A percentile compares a stretch with the other conserved stretches of the same genome.
These are phyloP conservation scores for Penicillium hesseltinei DNA, from an alignment of 2,329 filamentous ascomycete species.

Conservation along the genomic window DNA sequence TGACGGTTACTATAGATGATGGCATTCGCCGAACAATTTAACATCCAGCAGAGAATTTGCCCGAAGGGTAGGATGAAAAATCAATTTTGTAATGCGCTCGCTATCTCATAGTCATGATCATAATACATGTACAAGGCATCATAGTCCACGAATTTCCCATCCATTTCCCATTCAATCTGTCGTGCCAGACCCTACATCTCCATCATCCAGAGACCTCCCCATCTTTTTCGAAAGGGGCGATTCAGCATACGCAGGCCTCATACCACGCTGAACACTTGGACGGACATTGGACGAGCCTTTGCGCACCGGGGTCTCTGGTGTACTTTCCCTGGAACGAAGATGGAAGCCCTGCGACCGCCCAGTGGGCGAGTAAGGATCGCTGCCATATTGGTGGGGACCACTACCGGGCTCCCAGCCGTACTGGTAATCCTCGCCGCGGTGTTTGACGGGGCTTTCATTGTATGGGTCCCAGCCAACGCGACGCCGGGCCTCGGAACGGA, in stretches of 20 bases:
- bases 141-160: background rate
- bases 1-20: background rate
- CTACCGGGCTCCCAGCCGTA: conserved; percentile 39
- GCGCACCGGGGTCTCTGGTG: conserved; percentile 30
- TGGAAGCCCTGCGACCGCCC: conserved; percentile 27
- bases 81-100: background rate
- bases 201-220: conserved; percentile 28
- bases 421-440: conserved; percentile 64
- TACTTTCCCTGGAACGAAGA: conserved; percentile 34
- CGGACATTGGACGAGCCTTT: conserved; percentile 23
- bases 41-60: background rate
- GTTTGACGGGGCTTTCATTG: conserved; percentile 67
- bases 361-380: conserved; percentile 31
- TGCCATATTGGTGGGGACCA: conserved; percentile 25
- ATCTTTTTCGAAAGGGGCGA: conserved; percentile 39
- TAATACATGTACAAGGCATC: conserved; percentile 3
- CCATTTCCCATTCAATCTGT: conserved; percentile 16
- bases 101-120: conserved; percentile 5
- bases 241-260: conserved; percentile 23
- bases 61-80: background rate
- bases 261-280: conserved; percentile 22
- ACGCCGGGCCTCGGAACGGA: conserved; percentile 59
- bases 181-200: conserved; percentile 30
- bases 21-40: background rate
- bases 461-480: conserved; percentile 71